A percentile compares a stretch with the other conserved stretches of the same genome.
phyloP scores from a whole-genome alignment of 192 early-diverging fungal genomes.

The Kickxella alabastrina region DNA sequence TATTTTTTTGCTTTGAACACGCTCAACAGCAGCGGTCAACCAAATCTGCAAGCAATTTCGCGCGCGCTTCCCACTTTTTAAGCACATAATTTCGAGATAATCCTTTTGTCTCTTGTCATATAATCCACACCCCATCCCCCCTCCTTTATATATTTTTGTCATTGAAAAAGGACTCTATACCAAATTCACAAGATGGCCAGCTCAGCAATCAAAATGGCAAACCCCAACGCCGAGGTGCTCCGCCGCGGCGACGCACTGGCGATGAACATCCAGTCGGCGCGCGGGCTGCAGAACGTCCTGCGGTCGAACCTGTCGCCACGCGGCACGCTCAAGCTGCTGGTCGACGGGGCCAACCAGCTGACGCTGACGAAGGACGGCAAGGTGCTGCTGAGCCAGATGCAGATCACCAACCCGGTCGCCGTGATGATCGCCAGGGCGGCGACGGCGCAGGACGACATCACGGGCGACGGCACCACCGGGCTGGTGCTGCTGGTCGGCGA shows the following conservation, averaged over 20 bases:
- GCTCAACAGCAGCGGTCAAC: too few relatives aligned
- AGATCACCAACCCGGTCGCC: conserved; percentile 99
- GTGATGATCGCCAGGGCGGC: conserved; percentile 99
- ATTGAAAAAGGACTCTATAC: not conserved
- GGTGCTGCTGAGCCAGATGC: conserved; percentile 98
- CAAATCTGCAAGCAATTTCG: too few relatives aligned
- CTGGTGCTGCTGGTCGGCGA: conserved; percentile 97
- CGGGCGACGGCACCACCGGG: conserved; percentile 97
- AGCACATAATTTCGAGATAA: too few relatives aligned
- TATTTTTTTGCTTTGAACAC: too few relatives aligned
- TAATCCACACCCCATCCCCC: too few relatives aligned
- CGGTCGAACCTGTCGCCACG: conserved; percentile 95
- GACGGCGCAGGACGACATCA: conserved; percentile 98
- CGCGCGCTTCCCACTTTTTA: too few relatives aligned
- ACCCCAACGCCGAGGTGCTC: conserved; percentile 98
- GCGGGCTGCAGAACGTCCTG: conserved; percentile 94
- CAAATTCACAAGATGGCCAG: conserved; percentile 25
- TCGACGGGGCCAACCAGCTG: conserved; percentile 92
- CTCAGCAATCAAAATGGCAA: conserved; percentile 88
- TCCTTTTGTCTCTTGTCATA: too few relatives aligned
- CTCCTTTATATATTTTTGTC: too few relatives aligned
- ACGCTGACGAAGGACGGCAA: conserved; percentile 99
- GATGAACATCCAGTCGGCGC: conserved; percentile 93
- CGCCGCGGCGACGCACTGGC: conserved; percentile 94
- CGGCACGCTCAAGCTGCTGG: conserved; percentile 99